A percentile compares a stretch with the other conserved stretches of the same genome.
These are phyloP conservation scores for Aphanomyces astaci DNA, from an alignment of 352 stramenopile species.

Conservation along the genomic window DNA sequence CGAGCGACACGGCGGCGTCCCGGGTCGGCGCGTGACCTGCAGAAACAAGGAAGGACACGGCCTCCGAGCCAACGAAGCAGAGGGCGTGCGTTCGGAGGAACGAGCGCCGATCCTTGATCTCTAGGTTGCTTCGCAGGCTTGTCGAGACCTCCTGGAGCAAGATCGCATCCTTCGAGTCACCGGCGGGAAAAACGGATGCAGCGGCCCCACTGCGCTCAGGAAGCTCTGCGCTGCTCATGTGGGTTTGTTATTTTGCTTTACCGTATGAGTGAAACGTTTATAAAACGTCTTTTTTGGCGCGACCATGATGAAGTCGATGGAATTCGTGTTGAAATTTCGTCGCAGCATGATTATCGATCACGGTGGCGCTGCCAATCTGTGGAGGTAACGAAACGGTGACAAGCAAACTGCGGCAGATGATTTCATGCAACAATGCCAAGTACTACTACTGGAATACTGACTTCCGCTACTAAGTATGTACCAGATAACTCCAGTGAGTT, in stretches of 20 bases:
- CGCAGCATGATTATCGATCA: no score
- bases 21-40: not conserved
- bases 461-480: not conserved
- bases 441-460: no score
- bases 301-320: not conserved
- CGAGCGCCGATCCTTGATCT: conserved; percentile 12
- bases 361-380: no score
- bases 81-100: not conserved
- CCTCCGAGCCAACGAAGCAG: conserved; percentile 14
- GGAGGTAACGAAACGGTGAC: no score
- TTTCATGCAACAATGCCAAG: no score
- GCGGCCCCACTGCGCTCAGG: no score
- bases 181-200: no score
- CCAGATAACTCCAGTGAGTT: not conserved
- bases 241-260: no score
- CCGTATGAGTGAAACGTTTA: not conserved
- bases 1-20: not conserved
- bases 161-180: not conserved
- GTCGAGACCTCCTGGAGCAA: not conserved
- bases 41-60: not conserved
- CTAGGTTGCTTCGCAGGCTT: not conserved
- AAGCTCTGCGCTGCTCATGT: no score
- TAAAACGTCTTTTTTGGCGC: not conserved
- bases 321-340: not conserved
- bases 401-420: no score